Percentiles rank a stretch among this genome's conserved stretches.
Conservation (phyloP, 164 flowering plant genomes). For the Sextonia rubra region DNA sequence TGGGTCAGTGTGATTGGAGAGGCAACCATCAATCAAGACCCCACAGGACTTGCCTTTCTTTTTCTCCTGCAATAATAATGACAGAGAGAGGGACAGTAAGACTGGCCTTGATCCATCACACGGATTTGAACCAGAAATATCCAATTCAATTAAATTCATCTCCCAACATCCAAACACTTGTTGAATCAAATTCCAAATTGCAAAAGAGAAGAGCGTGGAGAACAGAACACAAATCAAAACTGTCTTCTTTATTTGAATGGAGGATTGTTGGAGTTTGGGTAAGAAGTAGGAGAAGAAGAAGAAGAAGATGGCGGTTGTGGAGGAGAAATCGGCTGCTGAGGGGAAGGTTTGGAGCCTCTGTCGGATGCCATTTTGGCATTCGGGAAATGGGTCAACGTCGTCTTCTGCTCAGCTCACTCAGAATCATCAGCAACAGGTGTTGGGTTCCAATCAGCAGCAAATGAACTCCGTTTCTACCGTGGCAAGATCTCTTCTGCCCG, state of each 20-base stretch:
- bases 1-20: too few relatives aligned
- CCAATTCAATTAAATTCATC: slow-evolving; percentile 4
- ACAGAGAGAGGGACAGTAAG: too few relatives aligned
- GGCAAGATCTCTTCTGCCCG: slow-evolving; percentile 72
- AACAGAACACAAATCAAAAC: neutral
- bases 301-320: slow-evolving; percentile 44
- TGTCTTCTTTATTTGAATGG: neutral
- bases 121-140: slow-evolving; percentile 13
- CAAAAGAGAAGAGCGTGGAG: neutral
- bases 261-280: neutral
- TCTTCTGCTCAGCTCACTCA: slow-evolving; percentile 3
- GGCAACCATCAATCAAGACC: too few relatives aligned
- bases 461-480: slow-evolving; percentile 54
- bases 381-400: slow-evolving; percentile 8
- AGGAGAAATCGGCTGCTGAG: slow-evolving; percentile 31
- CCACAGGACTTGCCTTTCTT: too few relatives aligned
- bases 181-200: neutral
- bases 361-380: slow-evolving; percentile 33
- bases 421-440: slow-evolving; percentile 16
- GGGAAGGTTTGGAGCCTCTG: slow-evolving; percentile 67
- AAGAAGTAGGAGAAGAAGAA: neutral
- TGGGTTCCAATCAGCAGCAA: slow-evolving; percentile 13
- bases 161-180: slow-evolving; percentile 8
- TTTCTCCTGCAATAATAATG: too few relatives aligned
- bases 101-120: neutral